Evolutionary conservation across 2,329 filamentous ascomycete genomes (phyloP).

Genomic region (Amylocarpus encephaloides): DNA sequence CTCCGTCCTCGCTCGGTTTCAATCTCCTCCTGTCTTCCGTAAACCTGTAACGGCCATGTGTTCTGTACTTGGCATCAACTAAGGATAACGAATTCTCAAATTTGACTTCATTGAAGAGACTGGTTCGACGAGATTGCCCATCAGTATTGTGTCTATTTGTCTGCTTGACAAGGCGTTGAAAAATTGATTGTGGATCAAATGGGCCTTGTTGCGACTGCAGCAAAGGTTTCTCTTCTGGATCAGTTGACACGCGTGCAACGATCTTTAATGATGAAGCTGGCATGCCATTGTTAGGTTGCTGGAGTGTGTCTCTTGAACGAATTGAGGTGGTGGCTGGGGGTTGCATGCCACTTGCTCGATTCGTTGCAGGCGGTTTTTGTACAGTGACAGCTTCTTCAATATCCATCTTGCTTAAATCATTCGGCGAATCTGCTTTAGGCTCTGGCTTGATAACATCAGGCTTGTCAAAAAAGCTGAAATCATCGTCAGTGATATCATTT

Average conservation of each 20-base stretch:
- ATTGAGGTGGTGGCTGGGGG: neutral
- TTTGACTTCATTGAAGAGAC: constrained; percentile 27
- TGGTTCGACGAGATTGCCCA: constrained; percentile 15
- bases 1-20: constrained; percentile 4
- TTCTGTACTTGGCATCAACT: constrained; percentile 29
- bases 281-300: neutral
- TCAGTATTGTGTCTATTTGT: neutral
- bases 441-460: constrained; percentile 32
- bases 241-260: neutral
- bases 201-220: constrained; percentile 2
- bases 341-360: neutral
- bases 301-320: neutral
- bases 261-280: neutral
- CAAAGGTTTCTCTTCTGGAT: neutral
- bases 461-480: constrained; percentile 80
- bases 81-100: constrained; percentile 27
- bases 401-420: neutral
- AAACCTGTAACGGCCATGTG: constrained; percentile 27
- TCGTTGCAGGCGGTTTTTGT: neutral
- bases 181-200: constrained; percentile 29
- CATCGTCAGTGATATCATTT: constrained; percentile 69
- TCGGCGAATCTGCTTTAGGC: constrained; percentile 14
- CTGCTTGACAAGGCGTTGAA: constrained; percentile 19
- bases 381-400: constrained; percentile 3
- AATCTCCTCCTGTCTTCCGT: constrained; percentile 8